phyloP scores from a whole-genome alignment of 2,329 filamentous ascomycete genomes.

The Ceratocystiopsis minuta region DNA sequence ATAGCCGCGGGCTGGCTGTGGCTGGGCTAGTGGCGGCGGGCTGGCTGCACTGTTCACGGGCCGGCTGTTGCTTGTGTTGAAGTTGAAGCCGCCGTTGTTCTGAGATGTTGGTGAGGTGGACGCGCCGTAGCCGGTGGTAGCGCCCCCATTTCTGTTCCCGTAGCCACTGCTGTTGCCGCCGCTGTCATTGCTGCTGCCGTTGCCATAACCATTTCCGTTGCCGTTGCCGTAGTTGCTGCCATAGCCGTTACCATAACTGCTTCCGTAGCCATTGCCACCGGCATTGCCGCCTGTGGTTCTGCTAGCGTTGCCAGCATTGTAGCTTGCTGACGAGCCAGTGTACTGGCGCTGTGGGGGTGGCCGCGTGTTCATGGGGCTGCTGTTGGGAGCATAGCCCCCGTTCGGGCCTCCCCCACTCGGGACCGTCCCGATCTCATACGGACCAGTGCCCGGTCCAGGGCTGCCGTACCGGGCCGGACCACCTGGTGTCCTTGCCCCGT shows the following conservation, averaged over 20 bases:
- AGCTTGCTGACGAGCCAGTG: not conserved
- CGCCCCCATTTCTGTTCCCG: not conserved
- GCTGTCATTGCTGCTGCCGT: not conserved
- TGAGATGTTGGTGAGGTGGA: slow-evolving; percentile 6
- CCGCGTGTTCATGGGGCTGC: slow-evolving; percentile 2
- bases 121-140: not conserved
- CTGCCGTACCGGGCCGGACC: slow-evolving; percentile 14
- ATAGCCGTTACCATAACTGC: no score
- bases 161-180: not conserved
- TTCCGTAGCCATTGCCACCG: not conserved
- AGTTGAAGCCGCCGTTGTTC: slow-evolving; percentile 10
- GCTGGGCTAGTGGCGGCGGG: slow-evolving; percentile 6
- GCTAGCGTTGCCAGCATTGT: slow-evolving; percentile 5
- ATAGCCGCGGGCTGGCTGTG: slow-evolving; percentile 5
- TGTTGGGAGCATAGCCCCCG: not conserved
- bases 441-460: slow-evolving; percentile 5
- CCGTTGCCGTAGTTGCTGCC: no score
- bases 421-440: not conserved
- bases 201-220: no score
- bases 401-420: no score
- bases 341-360: slow-evolving; percentile 20
- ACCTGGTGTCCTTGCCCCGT: not conserved
- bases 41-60: slow-evolving; percentile 3
- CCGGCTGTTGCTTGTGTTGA: slow-evolving; percentile 7
- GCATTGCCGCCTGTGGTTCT: not conserved